These are phyloP conservation scores for Suillus lakei DNA, from an alignment of 768 basidiomycete species.

Conservation along the genomic window DNA sequence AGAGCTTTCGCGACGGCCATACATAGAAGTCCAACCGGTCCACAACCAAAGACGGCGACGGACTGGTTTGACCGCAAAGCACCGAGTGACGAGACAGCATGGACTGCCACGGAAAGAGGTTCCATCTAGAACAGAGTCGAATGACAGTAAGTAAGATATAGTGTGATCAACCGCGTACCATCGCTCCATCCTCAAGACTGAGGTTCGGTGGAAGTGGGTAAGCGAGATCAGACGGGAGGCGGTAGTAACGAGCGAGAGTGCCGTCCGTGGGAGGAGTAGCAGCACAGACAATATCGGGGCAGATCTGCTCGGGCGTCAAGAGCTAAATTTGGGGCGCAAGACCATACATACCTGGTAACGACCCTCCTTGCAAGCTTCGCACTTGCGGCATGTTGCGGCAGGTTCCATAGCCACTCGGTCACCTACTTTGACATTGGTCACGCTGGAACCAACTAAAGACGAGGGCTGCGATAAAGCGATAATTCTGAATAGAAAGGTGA, in stretches of 20 bases:
- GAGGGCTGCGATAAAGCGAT: not conserved
- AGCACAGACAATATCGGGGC: conserved; percentile 87
- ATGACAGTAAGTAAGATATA: not conserved
- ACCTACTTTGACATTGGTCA: conserved; percentile 77
- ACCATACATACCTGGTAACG: conserved; percentile 68
- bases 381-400: conserved; percentile 82
- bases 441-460: conserved; percentile 68
- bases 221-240: conserved; percentile 82
- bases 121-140: conserved; percentile 66
- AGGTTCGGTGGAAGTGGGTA: conserved; percentile 83
- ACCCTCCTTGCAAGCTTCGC: conserved; percentile 84
- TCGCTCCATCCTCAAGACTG: conserved; percentile 91
- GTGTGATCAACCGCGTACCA: conserved; percentile 52
- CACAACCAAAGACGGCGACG: conserved; percentile 88
- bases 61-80: conserved; percentile 73
- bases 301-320: conserved; percentile 55
- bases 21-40: conserved; percentile 86
- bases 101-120: conserved; percentile 90
- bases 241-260: conserved; percentile 86
- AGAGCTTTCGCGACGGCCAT: conserved; percentile 97
- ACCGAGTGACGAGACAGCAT: conserved; percentile 82
- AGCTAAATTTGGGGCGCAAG: not conserved
- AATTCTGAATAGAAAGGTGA: not conserved
- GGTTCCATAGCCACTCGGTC: conserved; percentile 94
- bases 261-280: conserved; percentile 95